Percentiles rank a stretch among this genome's conserved stretches.
Conservation (phyloP, 2,329 filamentous ascomycete species). For the Lachnellula cervina region DNA sequence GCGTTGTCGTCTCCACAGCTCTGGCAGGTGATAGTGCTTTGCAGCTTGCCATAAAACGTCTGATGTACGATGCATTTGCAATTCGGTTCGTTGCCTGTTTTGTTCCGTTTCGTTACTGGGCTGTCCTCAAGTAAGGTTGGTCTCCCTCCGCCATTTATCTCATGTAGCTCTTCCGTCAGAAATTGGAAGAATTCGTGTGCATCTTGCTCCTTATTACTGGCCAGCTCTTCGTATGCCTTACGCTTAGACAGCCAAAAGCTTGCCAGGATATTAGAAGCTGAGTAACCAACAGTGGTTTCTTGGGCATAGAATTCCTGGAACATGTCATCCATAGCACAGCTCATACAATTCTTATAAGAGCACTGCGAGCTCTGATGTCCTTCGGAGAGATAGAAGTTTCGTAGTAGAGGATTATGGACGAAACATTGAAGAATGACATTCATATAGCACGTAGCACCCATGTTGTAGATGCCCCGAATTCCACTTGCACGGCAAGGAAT, state of each 20-base stretch:
- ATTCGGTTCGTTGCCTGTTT: conserved; percentile 24
- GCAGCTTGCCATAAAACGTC: conserved; percentile 88
- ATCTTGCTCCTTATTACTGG: conserved; percentile 92
- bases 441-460: conserved; percentile 98
- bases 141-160: conserved; percentile 62
- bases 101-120: conserved; percentile 19
- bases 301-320: conserved; percentile 66
- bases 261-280: conserved; percentile 81
- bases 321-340: conserved; percentile 68
- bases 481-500: conserved; percentile 83
- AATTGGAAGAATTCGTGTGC: conserved; percentile 98
- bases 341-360: conserved; percentile 55
- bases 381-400: conserved; percentile 88
- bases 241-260: conserved; percentile 85
- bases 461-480: conserved; percentile 89
- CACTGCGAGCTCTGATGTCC: conserved; percentile 80
- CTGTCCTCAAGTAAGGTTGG: conserved; percentile 18
- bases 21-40: conserved; percentile 85
- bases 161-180: conserved; percentile 84
- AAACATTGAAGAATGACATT: conserved; percentile 92
- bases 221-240: conserved; percentile 66
- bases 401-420: conserved; percentile 86
- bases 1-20: conserved; percentile 79
- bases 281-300: conserved; percentile 83
- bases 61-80: conserved; percentile 93